Evolutionary conservation across 306 rosid species (phyloP).

Genomic region (Ziziphus jujuba): DNA sequence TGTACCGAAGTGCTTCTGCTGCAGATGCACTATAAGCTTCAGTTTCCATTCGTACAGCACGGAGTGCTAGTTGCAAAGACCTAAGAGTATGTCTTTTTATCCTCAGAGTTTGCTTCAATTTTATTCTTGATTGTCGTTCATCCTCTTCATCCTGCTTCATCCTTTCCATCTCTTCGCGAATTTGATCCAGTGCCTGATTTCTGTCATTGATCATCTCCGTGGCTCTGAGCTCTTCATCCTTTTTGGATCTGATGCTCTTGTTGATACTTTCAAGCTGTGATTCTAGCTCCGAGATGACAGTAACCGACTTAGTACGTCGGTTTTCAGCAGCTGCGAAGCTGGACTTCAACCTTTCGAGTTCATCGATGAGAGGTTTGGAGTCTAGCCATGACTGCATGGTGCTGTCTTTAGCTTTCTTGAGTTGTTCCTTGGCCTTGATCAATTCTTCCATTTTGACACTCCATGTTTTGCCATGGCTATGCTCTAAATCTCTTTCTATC

Average conservation of each 20-base stretch:
- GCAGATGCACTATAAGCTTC: slow-evolving; percentile 41
- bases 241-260: slow-evolving; percentile 37
- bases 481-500: slow-evolving; percentile 5
- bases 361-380: slow-evolving; percentile 58
- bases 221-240: slow-evolving; percentile 33
- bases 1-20: slow-evolving; percentile 35
- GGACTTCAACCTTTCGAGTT: slow-evolving; percentile 47
- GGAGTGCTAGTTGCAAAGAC: slow-evolving; percentile 38
- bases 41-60: slow-evolving; percentile 45
- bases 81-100: slow-evolving; percentile 37
- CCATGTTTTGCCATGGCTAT: slow-evolving; percentile 17
- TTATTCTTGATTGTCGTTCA: slow-evolving; percentile 22
- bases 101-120: slow-evolving; percentile 28
- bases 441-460: slow-evolving; percentile 41
- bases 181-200: slow-evolving; percentile 35
- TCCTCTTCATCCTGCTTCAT: slow-evolving; percentile 27
- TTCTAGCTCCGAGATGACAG: slow-evolving; percentile 30
- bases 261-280: slow-evolving; percentile 31
- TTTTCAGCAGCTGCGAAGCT: slow-evolving; percentile 35
- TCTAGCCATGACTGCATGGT: slow-evolving; percentile 59
- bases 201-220: slow-evolving; percentile 29
- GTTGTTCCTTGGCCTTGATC: slow-evolving; percentile 33
- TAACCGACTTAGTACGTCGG: slow-evolving; percentile 10
- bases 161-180: slow-evolving; percentile 28
- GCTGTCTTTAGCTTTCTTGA: slow-evolving; percentile 47